Evolutionary conservation across 2,329 filamentous ascomycete species (phyloP), one percentile per base, ranked within the genome.

Genomic region (Clonostachys rhizophaga): DNA sequence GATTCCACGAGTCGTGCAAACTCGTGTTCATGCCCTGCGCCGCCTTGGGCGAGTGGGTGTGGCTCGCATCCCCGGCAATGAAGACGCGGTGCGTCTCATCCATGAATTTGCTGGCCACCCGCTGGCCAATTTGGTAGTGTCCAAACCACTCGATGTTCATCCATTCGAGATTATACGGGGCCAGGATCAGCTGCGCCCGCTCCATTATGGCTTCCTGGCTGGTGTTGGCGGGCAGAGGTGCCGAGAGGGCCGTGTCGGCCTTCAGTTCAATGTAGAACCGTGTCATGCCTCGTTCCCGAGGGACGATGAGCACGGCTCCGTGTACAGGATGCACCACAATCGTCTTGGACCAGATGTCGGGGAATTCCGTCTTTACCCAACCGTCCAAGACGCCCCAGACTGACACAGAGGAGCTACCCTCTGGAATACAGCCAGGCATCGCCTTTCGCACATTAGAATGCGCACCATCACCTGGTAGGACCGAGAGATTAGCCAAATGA

Each of bases 341-440:
- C 0, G 84, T 83, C 66, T 89, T 89, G 61, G 81, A 86, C 84
- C 84, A 89, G 43, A 89, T 78, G 56, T 89, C 85, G 2, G 86
- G 86, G 54, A 89, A 89, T 59, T 88, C 76, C 8, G 85, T 89
- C 40, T 85, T 79, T 10, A 89, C 66, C 59, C 82, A 79, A 54
- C 84, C 85, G 59, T 89, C 86, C 4, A 89, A 67, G 3, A 89
- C 85, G 47, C 84, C 86, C 86, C 86, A 89, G 35, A 79, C 71
- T 17, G 74, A 71, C 12, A 72, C 65, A 50, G 75, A 72, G 10
- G 83, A 79, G 58, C 74, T 63, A 44, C 74, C 72, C 20, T 83
- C 74, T 5, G 81, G 76, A 52, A 83, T 72, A 42, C 63, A 75
- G 60, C 69, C 70, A 54, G 66, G 76, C 45, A 89, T 86, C 55